Conservation (phyloP, 208 protist genomes). For the Acanthamoeba healyi region DNA sequence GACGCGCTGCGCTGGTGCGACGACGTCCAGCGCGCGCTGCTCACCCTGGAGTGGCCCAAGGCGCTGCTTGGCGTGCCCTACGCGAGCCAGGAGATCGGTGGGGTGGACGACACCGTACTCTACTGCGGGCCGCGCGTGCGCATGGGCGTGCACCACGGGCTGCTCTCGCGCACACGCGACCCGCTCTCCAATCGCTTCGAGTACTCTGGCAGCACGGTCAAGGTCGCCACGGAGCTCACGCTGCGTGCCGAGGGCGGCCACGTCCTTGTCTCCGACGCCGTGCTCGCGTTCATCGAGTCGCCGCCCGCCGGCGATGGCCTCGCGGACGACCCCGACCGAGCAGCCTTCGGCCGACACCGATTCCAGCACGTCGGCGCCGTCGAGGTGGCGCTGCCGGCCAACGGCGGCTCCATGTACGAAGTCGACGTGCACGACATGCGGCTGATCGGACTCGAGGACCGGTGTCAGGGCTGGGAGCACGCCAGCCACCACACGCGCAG, state of each 20-base stretch:
- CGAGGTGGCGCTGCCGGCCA: background rate
- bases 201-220: constrained; percentile 84
- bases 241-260: constrained; percentile 77
- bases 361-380: constrained; percentile 20
- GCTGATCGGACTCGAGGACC: background rate
- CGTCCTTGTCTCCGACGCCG: constrained; percentile 67
- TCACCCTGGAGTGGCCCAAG: constrained; percentile 72
- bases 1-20: constrained; percentile 74
- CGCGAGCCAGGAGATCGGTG: background rate
- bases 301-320: background rate
- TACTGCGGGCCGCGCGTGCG: constrained; percentile 80
- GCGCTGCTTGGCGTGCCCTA: constrained; percentile 9
- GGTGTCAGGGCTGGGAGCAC: background rate
- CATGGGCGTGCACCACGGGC: constrained; percentile 80
- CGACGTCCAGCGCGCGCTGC: constrained; percentile 69
- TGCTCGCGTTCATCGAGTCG: background rate
- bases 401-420: background rate
- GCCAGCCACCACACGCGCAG: background rate
- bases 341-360: background rate
- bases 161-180: constrained; percentile 74
- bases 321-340: background rate
- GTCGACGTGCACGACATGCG: constrained; percentile 22
- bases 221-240: constrained; percentile 76
- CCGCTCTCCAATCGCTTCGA: constrained; percentile 77
- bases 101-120: constrained; percentile 30